These are phyloP conservation scores for Pterocarpus santalinus DNA, from an alignment of 306 rosid genomes.

Conservation along the genomic window DNA sequence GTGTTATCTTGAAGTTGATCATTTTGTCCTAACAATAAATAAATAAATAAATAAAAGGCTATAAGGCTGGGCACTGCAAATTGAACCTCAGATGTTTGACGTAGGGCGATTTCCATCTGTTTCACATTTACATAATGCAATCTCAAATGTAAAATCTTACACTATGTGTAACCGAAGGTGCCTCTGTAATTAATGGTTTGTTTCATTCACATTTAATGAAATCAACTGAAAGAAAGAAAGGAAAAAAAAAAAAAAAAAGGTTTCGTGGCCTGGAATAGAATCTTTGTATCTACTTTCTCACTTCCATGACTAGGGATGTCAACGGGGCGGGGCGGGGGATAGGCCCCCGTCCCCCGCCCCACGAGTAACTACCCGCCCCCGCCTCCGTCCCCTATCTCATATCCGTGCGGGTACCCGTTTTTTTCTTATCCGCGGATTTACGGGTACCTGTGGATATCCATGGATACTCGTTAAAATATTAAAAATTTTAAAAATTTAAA, in stretches of 20 bases:
- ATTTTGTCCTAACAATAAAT: neutral
- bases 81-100: slow-evolving; percentile 22
- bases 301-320: neutral
- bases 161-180: slow-evolving; percentile 36
- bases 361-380: too few relatives aligned
- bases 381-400: too few relatives aligned
- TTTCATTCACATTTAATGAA: slow-evolving; percentile 27
- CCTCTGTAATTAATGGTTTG: slow-evolving; percentile 15
- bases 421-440: too few relatives aligned
- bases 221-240: slow-evolving; percentile 20
- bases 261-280: slow-evolving; percentile 26
- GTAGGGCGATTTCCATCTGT: slow-evolving; percentile 39
- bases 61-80: slow-evolving; percentile 14
- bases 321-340: too few relatives aligned
- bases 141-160: slow-evolving; percentile 23
- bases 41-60: neutral
- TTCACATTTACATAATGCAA: neutral
- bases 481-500: too few relatives aligned
- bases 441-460: too few relatives aligned
- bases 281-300: slow-evolving; percentile 36
- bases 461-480: too few relatives aligned
- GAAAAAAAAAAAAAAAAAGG: neutral
- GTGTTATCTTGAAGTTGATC: neutral
- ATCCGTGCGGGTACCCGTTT: too few relatives aligned
- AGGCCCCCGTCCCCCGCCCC: too few relatives aligned